Evolutionary conservation across 1,139 yeast species (phyloP), one percentile per base, ranked within the genome.

Genomic region (Casaregolazyma suthepensis): DNA sequence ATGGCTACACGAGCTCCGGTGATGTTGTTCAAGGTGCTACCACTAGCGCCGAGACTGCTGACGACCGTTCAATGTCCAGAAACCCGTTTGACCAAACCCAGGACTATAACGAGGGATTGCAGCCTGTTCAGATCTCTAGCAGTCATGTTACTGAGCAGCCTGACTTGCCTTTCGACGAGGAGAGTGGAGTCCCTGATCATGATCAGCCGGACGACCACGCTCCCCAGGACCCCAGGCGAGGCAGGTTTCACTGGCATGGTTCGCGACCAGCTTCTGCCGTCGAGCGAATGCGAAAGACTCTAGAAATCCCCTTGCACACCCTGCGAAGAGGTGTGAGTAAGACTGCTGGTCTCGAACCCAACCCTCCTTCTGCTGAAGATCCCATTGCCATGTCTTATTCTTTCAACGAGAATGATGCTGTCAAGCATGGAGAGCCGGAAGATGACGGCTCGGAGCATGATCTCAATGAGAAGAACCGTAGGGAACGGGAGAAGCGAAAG

Each of bases 371-470:
- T 7, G 45, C 44, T 6, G 44, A 38, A 12, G 50, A 47, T 23
- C 50, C 50, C 5, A 19, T 47, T 15, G 37, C 38, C 50, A 47
- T 47, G 50, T 20, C 50, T 15, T 38, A 35, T 17, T 35, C 52
- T 9, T 5, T 15, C 15, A 26, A 31, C 6, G 45, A 47, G n/a
- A 48, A 48, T 12, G 44, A 44, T 7, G 42, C 48, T 17, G 48
- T 5, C 2, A 37, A 42, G 13, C 48, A 43, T 19, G 52, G 45
- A 2, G 43, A 22, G 9, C 26, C 26, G 17, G 45, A 38, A 19
- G 49, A 52, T 29, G 15, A 12, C 18, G 15, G 42, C 4, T 29
- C 10, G 12, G 45, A 42, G 15, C 26, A 38, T 6, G 42, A 22
- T n/a, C 19, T 13, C 6, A 37, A 29, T 15, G 51, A 45, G 17